These are phyloP conservation scores for Elaeagnus macrophylla DNA, from an alignment of 306 rosid genomes.

Conservation along the genomic window DNA sequence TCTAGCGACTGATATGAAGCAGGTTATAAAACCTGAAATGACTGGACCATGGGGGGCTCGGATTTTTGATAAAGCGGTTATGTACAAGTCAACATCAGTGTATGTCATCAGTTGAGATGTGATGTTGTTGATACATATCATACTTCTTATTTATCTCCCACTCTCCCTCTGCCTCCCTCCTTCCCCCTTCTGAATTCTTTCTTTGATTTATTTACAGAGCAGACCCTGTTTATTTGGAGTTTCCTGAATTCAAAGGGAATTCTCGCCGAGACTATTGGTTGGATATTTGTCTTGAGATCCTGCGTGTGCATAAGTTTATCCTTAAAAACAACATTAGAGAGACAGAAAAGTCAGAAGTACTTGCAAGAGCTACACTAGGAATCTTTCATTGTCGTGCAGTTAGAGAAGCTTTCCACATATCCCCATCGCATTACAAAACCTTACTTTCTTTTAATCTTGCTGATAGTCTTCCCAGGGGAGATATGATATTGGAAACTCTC, in stretches of 20 bases:
- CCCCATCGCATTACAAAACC: constrained; percentile 55
- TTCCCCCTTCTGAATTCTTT: constrained; percentile 23
- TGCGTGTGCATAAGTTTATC: constrained; percentile 57
- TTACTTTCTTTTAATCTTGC: constrained; percentile 82
- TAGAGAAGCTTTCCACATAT: constrained; percentile 62
- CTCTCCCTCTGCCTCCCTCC: no score
- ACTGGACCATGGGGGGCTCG: constrained; percentile 97
- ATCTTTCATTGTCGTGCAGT: constrained; percentile 66
- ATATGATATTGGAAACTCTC: constrained; percentile 66
- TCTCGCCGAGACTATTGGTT: constrained; percentile 88
- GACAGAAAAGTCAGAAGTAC: constrained; percentile 57
- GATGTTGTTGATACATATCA: constrained; percentile 1
- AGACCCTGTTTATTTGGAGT: constrained; percentile 88
- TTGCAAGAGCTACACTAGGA: constrained; percentile 70
- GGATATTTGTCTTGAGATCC: constrained; percentile 76
- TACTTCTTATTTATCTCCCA: no score
- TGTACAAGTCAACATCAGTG: constrained; percentile 78
- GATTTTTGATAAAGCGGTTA: constrained; percentile 88
- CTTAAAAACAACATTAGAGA: constrained; percentile 53
- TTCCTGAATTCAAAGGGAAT: constrained; percentile 84
- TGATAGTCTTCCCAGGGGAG: constrained; percentile 87
- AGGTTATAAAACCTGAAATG: constrained; percentile 78
- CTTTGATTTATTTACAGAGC: constrained; percentile 44
- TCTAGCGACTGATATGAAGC: constrained; percentile 63
- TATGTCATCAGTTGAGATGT: constrained; percentile 37